Percentiles rank a stretch among this genome's conserved stretches.
Conservation (phyloP, 805 yeast species). For the Schwanniomyces sp. region DNA sequence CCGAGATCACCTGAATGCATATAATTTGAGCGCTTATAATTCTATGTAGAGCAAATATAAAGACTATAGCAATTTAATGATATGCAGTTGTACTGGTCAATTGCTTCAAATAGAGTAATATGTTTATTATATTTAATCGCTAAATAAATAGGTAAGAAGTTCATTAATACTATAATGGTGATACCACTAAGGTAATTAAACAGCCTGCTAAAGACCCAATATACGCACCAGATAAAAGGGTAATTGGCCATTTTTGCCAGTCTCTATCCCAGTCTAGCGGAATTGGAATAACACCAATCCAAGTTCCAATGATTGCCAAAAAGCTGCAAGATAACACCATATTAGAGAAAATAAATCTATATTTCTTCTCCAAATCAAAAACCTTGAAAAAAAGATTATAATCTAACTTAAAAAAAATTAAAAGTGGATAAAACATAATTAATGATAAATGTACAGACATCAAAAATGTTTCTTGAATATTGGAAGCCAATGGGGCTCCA, state of each 20-base stretch:
- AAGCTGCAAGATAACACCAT: conserved; percentile 26
- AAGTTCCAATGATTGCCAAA: conserved; percentile 59
- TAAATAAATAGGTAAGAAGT: not conserved
- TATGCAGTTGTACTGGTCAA: too few relatives aligned
- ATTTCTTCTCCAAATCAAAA: conserved; percentile 19
- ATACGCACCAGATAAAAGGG: conserved; percentile 77
- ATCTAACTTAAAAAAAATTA: conserved; percentile 54
- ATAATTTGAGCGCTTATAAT: not conserved
- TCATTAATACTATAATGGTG: not conserved
- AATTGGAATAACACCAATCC: conserved; percentile 92
- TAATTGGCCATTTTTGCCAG: conserved; percentile 96
- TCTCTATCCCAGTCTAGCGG: conserved; percentile 98
- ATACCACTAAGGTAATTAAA: conserved; percentile 9
- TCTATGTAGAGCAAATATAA: not conserved
- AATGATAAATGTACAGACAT: conserved; percentile 62
- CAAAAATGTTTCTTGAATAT: conserved; percentile 53
- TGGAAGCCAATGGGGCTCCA: conserved; percentile 76
- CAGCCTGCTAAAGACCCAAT: conserved; percentile 70
- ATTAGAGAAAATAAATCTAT: conserved; percentile 20
- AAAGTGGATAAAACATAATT: conserved; percentile 63
- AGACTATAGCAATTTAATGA: not conserved
- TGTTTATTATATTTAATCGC: too few relatives aligned
- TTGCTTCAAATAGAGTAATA: too few relatives aligned
- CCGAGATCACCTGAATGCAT: not conserved
- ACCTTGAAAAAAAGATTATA: conserved; percentile 31